phyloP scores from a whole-genome alignment of 139 green algal genomes.

The Yamagishiella unicocca region DNA sequence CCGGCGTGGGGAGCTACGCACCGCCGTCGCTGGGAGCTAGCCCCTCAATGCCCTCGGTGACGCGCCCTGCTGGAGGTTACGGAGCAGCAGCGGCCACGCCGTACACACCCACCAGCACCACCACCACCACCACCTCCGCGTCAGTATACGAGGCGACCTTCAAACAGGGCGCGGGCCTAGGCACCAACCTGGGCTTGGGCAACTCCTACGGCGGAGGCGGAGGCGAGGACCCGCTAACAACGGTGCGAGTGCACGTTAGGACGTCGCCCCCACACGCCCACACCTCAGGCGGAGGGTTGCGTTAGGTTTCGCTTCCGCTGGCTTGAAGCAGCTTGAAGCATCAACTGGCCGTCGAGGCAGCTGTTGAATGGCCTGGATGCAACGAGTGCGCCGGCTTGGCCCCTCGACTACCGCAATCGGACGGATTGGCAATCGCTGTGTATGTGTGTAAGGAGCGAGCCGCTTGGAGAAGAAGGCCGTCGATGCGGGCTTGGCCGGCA shows the following conservation, averaged over 20 bases:
- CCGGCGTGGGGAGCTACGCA: not conserved
- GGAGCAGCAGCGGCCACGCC: not conserved
- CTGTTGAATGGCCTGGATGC: too few species aligned
- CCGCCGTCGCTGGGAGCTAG: not conserved
- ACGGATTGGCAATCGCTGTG: too few species aligned
- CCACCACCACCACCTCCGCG: not conserved
- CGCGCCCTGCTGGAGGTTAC: not conserved
- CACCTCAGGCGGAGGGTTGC: too few species aligned
- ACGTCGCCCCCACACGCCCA: not conserved
- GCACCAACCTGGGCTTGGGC: not conserved
- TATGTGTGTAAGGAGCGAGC: too few species aligned
- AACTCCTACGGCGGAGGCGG: constrained; percentile 7
- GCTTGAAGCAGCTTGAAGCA: too few species aligned
- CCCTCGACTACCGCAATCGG: too few species aligned
- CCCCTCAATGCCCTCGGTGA: not conserved
- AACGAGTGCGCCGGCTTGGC: too few species aligned
- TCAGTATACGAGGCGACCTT: not conserved
- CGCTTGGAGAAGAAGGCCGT: too few species aligned
- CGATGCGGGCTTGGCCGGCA: too few species aligned
- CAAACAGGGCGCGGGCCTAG: not conserved
- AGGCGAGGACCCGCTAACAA: not conserved
- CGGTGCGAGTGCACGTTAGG: constrained; percentile 21
- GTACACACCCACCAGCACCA: constrained; percentile 8
- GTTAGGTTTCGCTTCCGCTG: too few species aligned
- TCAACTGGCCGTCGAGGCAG: too few species aligned